Conservation (phyloP, 2,329 filamentous ascomycete genomes). For the Venturiaceae sp. region DNA sequence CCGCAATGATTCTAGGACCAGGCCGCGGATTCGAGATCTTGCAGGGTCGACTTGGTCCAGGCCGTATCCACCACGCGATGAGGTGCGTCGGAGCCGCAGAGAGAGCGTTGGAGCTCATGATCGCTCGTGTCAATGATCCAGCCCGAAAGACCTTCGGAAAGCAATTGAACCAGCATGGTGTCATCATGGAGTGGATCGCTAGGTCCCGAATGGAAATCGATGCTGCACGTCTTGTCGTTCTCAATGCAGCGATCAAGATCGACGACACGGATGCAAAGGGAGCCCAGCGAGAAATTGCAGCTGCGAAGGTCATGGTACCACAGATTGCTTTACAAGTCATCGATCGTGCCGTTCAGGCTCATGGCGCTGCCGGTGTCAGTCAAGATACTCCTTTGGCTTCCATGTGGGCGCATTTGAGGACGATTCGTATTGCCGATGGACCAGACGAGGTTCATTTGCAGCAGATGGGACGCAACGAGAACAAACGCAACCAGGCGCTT, state of each 20-base stretch:
- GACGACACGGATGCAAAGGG: constrained; percentile 81
- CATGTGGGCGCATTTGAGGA: constrained; percentile 73
- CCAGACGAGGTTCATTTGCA: constrained; percentile 79
- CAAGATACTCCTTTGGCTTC: constrained; percentile 81
- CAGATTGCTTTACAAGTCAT: constrained; percentile 75
- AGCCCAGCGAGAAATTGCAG: constrained; percentile 84
- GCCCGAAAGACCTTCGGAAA: constrained; percentile 87
- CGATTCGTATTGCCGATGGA: constrained; percentile 79
- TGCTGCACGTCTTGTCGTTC: constrained; percentile 75
- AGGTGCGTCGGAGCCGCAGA: constrained; percentile 74
- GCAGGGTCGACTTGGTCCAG: constrained; percentile 88
- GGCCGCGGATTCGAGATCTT: constrained; percentile 97
- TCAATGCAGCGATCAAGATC: constrained; percentile 93
- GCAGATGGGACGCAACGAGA: constrained; percentile 74
- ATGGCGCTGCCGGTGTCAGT: constrained; percentile 80
- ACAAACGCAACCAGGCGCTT: constrained; percentile 34
- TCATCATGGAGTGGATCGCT: constrained; percentile 92
- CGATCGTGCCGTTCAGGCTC: constrained; percentile 88
- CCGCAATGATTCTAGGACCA: constrained; percentile 82
- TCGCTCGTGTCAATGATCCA: constrained; percentile 88
- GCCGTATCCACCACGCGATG: constrained; percentile 97
- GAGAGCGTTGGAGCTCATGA: constrained; percentile 86
- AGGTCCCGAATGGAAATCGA: constrained; percentile 90
- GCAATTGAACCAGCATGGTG: constrained; percentile 76
- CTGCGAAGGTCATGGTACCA: constrained; percentile 89